phyloP scores from a whole-genome alignment of 2,329 filamentous ascomycete species.

The Trichoderma sp. region DNA sequence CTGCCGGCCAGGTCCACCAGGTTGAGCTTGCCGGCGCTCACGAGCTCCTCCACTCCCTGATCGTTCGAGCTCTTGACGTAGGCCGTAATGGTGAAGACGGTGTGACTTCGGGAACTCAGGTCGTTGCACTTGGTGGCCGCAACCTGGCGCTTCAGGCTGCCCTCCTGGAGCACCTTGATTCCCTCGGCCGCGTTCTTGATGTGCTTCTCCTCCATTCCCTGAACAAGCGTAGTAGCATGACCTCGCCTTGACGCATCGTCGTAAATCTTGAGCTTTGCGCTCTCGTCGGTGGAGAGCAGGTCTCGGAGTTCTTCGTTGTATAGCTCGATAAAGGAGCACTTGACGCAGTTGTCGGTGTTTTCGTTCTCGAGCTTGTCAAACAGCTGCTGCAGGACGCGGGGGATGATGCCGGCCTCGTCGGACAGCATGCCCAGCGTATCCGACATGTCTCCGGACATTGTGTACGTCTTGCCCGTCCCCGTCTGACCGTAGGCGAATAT shows the following conservation, averaged over 20 bases:
- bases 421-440: constrained; percentile 83
- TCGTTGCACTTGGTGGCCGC: constrained; percentile 99
- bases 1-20: constrained; percentile 95
- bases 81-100: constrained; percentile 93
- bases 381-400: constrained; percentile 81
- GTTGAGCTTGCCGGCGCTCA: constrained; percentile 92
- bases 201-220: constrained; percentile 96
- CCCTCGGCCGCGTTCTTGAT: constrained; percentile 84
- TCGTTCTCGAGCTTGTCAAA: constrained; percentile 83
- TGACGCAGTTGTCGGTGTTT: constrained; percentile 82
- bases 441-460: constrained; percentile 97
- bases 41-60: constrained; percentile 83
- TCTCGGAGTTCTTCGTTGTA: constrained; percentile 98
- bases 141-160: constrained; percentile 94
- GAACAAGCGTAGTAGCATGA: constrained; percentile 82
- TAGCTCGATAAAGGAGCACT: constrained; percentile 97
- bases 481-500: constrained; percentile 99
- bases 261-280: constrained; percentile 88
- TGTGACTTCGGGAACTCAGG: constrained; percentile 93
- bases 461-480: constrained; percentile 97
- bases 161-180: constrained; percentile 83
- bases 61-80: constrained; percentile 82
- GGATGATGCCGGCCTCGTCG: constrained; percentile 92
- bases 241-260: constrained; percentile 87
- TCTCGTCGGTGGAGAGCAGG: constrained; percentile 79